phyloP scores from a whole-genome alignment of 2,329 filamentous ascomycete species.

The Cladophialophora bantiana region DNA sequence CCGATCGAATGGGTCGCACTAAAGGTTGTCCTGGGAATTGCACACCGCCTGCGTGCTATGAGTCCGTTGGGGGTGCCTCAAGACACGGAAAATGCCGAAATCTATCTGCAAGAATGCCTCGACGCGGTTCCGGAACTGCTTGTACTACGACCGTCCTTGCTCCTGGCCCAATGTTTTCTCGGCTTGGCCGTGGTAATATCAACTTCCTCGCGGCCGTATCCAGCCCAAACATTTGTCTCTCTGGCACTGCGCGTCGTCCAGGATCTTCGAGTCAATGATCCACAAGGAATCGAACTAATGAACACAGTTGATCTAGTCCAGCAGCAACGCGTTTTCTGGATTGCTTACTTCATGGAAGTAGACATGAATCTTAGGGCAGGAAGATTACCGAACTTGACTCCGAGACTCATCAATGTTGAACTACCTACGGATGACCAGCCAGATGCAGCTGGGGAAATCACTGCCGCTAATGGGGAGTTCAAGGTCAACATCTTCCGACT shows the following conservation, averaged over 20 bases:
- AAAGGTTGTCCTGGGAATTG: conserved; percentile 88
- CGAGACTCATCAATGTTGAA: conserved; percentile 82
- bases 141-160: conserved; percentile 90
- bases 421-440: conserved; percentile 85
- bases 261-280: conserved; percentile 28
- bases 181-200: conserved; percentile 94
- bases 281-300: conserved; percentile 71
- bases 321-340: conserved; percentile 77
- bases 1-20: conserved; percentile 98
- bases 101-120: conserved; percentile 95
- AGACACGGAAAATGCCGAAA: conserved; percentile 92
- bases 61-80: conserved; percentile 87
- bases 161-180: conserved; percentile 92
- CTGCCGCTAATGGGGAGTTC: conserved; percentile 81
- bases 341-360: conserved; percentile 74
- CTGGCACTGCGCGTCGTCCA: conserved; percentile 81
- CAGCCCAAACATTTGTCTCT: conserved; percentile 86
- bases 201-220: conserved; percentile 94
- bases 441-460: conserved; percentile 93
- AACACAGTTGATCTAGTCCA: conserved; percentile 94
- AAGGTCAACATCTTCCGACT: conserved; percentile 93
- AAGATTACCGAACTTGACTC: conserved; percentile 18
- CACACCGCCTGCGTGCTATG: conserved; percentile 93
- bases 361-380: conserved; percentile 49
- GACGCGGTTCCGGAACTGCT: conserved; percentile 87